A percentile compares a stretch with the other conserved stretches of the same genome.
These are phyloP conservation scores for Inga leiocalycina DNA, from an alignment of 306 rosid genomes.

Conservation along the genomic window DNA sequence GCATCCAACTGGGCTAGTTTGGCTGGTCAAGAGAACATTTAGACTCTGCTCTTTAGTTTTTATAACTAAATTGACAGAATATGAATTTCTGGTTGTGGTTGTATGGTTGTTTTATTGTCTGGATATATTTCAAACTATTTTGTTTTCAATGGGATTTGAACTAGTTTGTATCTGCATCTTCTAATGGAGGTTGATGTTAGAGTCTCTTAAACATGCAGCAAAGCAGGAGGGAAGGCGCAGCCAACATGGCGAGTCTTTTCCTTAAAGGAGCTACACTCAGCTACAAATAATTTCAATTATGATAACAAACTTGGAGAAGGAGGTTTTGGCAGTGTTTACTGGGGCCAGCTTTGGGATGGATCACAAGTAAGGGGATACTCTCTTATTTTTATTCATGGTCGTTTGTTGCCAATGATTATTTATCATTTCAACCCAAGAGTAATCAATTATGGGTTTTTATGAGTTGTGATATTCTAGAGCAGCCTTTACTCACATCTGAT, in stretches of 20 bases:
- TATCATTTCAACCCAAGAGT: background rate
- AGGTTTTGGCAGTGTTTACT: slow-evolving; percentile 86
- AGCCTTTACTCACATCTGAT: background rate
- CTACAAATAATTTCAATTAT: slow-evolving; percentile 85
- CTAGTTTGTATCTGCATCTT: background rate
- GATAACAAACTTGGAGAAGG: slow-evolving; percentile 98
- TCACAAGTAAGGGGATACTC: slow-evolving; percentile 62
- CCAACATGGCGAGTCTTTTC: slow-evolving; percentile 83
- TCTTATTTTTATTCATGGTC: background rate
- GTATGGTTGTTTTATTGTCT: background rate
- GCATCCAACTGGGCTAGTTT: background rate
- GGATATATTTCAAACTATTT: background rate
- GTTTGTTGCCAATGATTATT: background rate
- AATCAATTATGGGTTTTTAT: background rate
- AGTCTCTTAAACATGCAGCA: slow-evolving; percentile 46
- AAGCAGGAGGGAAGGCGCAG: slow-evolving; percentile 61
- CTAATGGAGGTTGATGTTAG: slow-evolving; percentile 21
- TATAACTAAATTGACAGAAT: background rate
- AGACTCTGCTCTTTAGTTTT: background rate
- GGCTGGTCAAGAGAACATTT: slow-evolving; percentile 11
- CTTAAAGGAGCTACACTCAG: slow-evolving; percentile 82
- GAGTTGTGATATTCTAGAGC: background rate
- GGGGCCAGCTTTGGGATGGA: slow-evolving; percentile 98
- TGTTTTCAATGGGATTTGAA: background rate
- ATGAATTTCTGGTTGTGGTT: background rate